Percentiles rank a stretch among this genome's conserved stretches.
Evolutionary conservation across 139 green algal genomes (phyloP).

Genomic region (Tetradesmus obliquus): DNA sequence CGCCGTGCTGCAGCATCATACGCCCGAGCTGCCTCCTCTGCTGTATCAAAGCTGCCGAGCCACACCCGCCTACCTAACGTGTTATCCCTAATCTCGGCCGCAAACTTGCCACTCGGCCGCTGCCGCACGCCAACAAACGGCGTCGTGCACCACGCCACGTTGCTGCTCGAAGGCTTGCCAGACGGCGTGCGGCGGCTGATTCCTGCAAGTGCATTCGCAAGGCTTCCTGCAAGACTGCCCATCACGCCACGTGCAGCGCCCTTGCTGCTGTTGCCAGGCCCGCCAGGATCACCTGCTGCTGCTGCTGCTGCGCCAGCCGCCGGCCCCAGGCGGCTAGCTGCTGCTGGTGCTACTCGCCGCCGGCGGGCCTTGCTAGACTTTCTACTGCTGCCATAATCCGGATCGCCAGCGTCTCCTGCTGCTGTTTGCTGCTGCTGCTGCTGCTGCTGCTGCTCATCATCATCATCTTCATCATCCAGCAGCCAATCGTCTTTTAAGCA

Average conservation of each 20-base stretch:
- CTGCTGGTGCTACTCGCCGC: not conserved
- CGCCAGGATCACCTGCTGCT: not conserved
- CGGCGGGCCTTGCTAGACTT: not conserved
- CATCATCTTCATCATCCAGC: not conserved
- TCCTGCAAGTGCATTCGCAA: not conserved
- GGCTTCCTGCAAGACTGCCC: not conserved
- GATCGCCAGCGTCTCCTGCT: not conserved
- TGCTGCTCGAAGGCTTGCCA: not conserved
- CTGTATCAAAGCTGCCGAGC: constrained; percentile 80
- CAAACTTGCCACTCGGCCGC: constrained; percentile 51
- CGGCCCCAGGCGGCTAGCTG: not conserved
- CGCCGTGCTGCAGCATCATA: constrained; percentile 76
- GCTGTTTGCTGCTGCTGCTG: not conserved
- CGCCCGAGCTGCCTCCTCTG: constrained; percentile 72
- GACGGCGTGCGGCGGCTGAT: too few species aligned
- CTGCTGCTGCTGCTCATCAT: too few species aligned
- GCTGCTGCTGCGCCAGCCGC: not conserved
- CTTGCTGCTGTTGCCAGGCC: not conserved
- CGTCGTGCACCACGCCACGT: not conserved
- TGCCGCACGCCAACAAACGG: constrained; percentile 45
- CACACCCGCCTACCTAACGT: constrained; percentile 57
- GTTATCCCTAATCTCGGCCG: constrained; percentile 46
- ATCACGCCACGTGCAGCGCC: not conserved
- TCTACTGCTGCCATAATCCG: not conserved
- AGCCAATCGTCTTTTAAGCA: not conserved